Evolutionary conservation across 2,329 filamentous ascomycete species (phyloP), one percentile per base, ranked within the genome.

Genomic region (Colletotrichum musicola): DNA sequence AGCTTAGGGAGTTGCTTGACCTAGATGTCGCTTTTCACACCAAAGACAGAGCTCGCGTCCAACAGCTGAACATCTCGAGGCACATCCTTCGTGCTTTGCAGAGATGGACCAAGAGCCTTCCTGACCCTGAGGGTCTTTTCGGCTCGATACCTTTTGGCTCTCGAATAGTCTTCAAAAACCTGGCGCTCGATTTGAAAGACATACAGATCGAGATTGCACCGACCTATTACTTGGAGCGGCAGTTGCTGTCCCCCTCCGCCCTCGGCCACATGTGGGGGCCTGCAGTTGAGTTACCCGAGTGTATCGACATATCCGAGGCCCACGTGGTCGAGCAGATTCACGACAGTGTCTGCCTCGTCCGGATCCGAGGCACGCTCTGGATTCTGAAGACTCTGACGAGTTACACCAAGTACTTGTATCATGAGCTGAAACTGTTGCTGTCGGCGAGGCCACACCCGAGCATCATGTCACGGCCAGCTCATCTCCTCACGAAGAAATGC

Each of bases 381-480:
- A 84, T 89, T 64, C 83, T 90, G 76, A 90, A 90, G 74, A 85
- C 86, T 3, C 75, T 89, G 49, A 86, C 85, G 2, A 87, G 85
- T 76, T 84, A 83, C 71, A 82, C 86, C 68, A 89, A 89, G 73
- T 90, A 86, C 73, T 79, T 90, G 44, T 90, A 90, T 73, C 86
- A 89, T 72, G 88, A 90, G 75, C 80, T 90, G 18, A 84, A 84
- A 62, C 82, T 84, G 25, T 82, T 90, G 2, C 83, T 89, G 61
- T 81, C 76, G 30, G 81, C 89, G 53, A 78, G 82, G 30, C 79
- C 83, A 3, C 87, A 90, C 72, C 79, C 80, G 2, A 85, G 87
- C 74, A 77, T 90, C 64, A 83, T 90, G 56, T 76, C 81, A 25
- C 78, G 79, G 9, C 88, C 88, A 10, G 76, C 80, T 7, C 84